These are phyloP conservation scores for Xylaria sp. DNA, from an alignment of 2,329 filamentous ascomycete species.

Conservation along the genomic window DNA sequence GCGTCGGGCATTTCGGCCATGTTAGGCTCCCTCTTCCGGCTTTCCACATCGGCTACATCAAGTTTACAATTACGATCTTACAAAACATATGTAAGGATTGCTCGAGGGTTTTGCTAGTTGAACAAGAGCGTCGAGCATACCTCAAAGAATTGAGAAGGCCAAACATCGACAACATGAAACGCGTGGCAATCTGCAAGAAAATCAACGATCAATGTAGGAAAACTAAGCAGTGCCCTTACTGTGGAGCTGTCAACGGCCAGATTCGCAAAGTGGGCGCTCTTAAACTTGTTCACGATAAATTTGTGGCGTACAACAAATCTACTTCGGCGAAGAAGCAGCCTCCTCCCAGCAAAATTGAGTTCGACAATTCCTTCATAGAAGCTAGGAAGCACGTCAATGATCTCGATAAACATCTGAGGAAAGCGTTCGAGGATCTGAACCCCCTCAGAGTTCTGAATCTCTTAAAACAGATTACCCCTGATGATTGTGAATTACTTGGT, in stretches of 20 bases:
- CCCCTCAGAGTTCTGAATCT: conserved; percentile 88
- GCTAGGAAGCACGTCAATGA: conserved; percentile 83
- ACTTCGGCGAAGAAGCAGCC: conserved; percentile 85
- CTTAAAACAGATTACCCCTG: conserved; percentile 85
- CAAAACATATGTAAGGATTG: conserved; percentile 98
- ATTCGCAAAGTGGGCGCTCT: conserved; percentile 93
- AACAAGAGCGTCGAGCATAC: conserved; percentile 79
- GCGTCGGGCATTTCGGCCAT: conserved; percentile 95
- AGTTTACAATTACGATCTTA: conserved; percentile 89
- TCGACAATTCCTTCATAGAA: conserved; percentile 85
- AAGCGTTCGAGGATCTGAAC: conserved; percentile 94
- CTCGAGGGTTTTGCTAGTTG: conserved; percentile 82
- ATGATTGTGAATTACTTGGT: conserved; percentile 90
- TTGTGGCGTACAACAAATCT: conserved; percentile 86
- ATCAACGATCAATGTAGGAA: conserved; percentile 93
- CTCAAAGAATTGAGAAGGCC: conserved; percentile 84
- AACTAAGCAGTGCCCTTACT: conserved; percentile 82
- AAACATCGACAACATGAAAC: conserved; percentile 85
- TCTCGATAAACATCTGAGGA: conserved; percentile 88
- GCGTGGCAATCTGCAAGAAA: conserved; percentile 84
- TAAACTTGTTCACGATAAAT: conserved; percentile 95
- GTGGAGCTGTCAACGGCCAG: conserved; percentile 84
- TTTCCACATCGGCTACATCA: conserved; percentile 96
- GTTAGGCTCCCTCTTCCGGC: conserved; percentile 89
- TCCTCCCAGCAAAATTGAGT: conserved; percentile 82